Percentiles rank a stretch among this genome's conserved stretches.
phyloP scores from a whole-genome alignment of 192 early-diverging fungal genomes.

The Coemansia asiatica region DNA sequence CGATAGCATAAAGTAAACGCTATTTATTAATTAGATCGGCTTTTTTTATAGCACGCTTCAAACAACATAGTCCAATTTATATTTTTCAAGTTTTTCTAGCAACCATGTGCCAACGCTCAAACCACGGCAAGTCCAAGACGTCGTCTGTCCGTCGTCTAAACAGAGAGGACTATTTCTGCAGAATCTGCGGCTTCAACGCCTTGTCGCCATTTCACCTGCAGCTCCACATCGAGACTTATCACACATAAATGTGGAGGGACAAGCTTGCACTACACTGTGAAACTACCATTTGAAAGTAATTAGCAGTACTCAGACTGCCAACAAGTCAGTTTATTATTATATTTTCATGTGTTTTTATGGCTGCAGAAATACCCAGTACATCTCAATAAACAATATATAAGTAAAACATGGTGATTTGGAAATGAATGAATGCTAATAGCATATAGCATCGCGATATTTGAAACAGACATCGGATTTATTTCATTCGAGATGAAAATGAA shows the following conservation, averaged over 20 bases:
- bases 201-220: constrained; percentile 42
- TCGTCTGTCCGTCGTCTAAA: constrained; percentile 13
- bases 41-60: neutral
- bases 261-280: neutral
- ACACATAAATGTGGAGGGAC: neutral
- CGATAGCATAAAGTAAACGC: too few species aligned
- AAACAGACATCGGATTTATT: too few species aligned
- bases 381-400: too few species aligned
- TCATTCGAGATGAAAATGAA: too few species aligned
- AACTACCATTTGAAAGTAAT: too few species aligned
- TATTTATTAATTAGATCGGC: neutral
- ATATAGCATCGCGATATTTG: too few species aligned
- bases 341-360: too few species aligned
- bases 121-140: constrained; percentile 10
- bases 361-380: too few species aligned
- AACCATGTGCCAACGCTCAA: constrained; percentile 33
- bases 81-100: neutral
- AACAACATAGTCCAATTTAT: neutral
- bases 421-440: too few species aligned
- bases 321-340: too few species aligned
- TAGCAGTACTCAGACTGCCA: too few species aligned
- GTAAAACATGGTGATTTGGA: too few species aligned
- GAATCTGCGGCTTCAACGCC: constrained; percentile 52
- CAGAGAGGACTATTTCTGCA: constrained; percentile 51
- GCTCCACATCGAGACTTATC: constrained; percentile 32